A percentile compares a stretch with the other conserved stretches of the same genome.
phyloP scores from a whole-genome alignment of 2,329 filamentous ascomycete species.

The Fusarium domesticum region DNA sequence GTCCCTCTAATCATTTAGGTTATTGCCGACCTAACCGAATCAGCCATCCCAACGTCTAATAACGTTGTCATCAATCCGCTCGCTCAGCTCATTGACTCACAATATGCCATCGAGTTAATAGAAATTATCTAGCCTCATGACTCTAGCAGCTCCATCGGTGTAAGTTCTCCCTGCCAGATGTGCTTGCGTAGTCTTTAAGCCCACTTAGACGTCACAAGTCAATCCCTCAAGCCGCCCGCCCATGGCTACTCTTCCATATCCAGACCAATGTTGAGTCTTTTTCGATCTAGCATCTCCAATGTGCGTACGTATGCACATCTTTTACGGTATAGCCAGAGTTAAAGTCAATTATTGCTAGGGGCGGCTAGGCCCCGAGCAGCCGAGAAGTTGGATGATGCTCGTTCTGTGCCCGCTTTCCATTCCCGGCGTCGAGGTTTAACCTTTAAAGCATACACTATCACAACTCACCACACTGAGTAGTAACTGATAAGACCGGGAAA shows the following conservation, averaged over 20 bases:
- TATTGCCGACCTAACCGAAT: no score
- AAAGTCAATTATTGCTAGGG: constrained; percentile 8
- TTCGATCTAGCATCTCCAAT: not conserved
- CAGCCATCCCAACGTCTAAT: no score
- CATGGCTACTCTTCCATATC: not conserved
- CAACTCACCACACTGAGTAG: no score
- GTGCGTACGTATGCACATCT: not conserved
- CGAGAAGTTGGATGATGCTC: constrained; percentile 1
- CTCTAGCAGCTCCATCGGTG: not conserved
- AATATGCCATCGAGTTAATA: no score
- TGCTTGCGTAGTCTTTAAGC: not conserved
- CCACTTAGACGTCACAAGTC: not conserved
- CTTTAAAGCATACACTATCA: not conserved
- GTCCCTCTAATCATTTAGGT: no score
- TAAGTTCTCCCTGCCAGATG: not conserved
- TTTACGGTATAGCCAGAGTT: not conserved
- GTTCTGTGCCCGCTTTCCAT: not conserved
- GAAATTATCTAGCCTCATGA: no score
- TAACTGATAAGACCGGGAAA: no score
- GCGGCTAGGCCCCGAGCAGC: constrained; percentile 7
- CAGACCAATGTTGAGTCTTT: not conserved
- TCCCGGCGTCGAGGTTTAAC: not conserved
- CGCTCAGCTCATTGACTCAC: no score
- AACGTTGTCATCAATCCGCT: no score
- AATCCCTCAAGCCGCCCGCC: not conserved